Conservation (phyloP, 169 alveolate species). For the Plasmodium blacklocki region DNA sequence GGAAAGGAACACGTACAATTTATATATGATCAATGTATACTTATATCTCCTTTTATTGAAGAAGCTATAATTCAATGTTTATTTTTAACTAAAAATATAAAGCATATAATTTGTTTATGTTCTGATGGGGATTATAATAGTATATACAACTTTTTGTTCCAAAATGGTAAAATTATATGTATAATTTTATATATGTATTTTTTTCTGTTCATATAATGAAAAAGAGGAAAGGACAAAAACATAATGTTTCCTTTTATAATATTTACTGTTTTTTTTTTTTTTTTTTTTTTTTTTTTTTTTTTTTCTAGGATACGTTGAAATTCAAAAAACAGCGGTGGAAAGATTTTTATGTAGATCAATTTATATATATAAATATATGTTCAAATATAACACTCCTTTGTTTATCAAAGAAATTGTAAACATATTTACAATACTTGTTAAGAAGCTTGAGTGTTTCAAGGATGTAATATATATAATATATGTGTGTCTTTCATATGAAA, state of each 20-base stretch:
- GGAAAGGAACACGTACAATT: constrained; percentile 24
- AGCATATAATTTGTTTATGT: constrained; percentile 53
- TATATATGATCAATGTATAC: constrained; percentile 41
- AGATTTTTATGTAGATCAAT: constrained; percentile 37
- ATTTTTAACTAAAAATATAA: constrained; percentile 66
- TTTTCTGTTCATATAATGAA: background rate
- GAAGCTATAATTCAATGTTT: constrained; percentile 69
- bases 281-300: constrained; percentile 2
- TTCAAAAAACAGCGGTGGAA: constrained; percentile 70
- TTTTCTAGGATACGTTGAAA: constrained; percentile 62
- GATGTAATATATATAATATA: constrained; percentile 26
- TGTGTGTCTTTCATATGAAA: too few relatives aligned
- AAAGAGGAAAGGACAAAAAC: background rate
- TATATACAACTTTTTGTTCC: constrained; percentile 68
- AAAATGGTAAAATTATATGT: constrained; percentile 26
- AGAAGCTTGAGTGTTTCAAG: constrained; percentile 44
- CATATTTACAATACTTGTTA: constrained; percentile 39
- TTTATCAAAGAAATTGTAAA: constrained; percentile 47
- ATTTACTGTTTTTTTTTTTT: background rate
- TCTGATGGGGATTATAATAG: constrained; percentile 12
- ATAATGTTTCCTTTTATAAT: background rate
- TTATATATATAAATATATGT: constrained; percentile 31
- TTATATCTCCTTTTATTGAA: constrained; percentile 71
- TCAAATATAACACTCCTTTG: constrained; percentile 15
- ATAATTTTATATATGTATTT: background rate